Evolutionary conservation across 2,329 filamentous ascomycete genomes (phyloP).

Genomic region (Neofusicoccum kwambonambiense): DNA sequence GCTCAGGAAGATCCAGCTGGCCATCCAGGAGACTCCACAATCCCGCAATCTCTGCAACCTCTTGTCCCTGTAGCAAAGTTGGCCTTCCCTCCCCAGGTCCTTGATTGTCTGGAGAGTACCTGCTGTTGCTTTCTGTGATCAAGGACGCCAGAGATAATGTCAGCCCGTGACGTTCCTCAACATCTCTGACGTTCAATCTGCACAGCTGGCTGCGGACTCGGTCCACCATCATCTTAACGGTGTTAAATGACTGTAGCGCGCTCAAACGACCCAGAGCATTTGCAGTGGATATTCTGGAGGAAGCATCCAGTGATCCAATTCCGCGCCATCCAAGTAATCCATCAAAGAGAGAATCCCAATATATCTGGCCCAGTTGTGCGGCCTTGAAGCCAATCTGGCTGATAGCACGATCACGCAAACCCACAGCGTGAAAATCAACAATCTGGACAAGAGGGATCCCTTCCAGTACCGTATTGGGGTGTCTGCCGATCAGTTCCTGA

Average conservation of each 20-base stretch:
- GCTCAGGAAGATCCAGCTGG: conserved; percentile 37
- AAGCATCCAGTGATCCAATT: conserved; percentile 73
- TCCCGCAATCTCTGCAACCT: conserved; percentile 22
- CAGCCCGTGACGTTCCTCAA: conserved; percentile 69
- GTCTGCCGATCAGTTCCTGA: conserved; percentile 89
- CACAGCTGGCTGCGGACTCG: conserved; percentile 47
- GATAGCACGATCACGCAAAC: conserved; percentile 79
- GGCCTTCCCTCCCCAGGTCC: too few species aligned
- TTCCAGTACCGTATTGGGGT: conserved; percentile 77
- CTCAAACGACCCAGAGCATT: conserved; percentile 63
- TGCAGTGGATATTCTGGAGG: conserved; percentile 71
- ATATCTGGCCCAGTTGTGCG: conserved; percentile 61
- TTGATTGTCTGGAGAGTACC: not conserved
- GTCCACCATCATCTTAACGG: conserved; percentile 39
- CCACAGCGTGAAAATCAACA: conserved; percentile 91
- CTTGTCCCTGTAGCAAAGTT: not conserved
- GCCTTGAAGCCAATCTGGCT: conserved; percentile 71
- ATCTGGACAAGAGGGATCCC: conserved; percentile 85
- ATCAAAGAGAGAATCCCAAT: conserved; percentile 68
- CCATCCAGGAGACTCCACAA: conserved; percentile 30
- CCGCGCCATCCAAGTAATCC: conserved; percentile 83
- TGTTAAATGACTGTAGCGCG: conserved; percentile 38
- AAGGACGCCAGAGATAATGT: conserved; percentile 62
- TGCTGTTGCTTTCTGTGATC: conserved; percentile 21
- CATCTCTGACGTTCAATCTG: conserved; percentile 55